Percentiles rank a stretch among this genome's conserved stretches.
Evolutionary conservation across 75 land plant genomes (phyloP).

Genomic region (Chamaecyparis obtusa): DNA sequence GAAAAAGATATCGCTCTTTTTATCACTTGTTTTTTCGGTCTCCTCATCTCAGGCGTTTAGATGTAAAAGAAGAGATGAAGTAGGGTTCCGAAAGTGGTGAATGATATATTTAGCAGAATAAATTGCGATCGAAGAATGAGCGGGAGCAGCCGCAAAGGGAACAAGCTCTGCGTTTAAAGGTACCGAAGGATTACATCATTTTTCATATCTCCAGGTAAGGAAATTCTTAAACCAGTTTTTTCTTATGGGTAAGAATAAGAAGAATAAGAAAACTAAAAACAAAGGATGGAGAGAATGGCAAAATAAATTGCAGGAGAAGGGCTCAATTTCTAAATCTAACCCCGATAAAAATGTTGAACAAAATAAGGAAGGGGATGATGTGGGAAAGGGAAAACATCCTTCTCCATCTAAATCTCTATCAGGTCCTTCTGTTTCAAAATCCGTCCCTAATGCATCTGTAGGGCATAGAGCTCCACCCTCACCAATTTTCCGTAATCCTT

Average conservation of each 20-base stretch:
- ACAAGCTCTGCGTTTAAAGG: not conserved
- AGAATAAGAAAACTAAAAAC: not conserved
- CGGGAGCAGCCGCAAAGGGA: not conserved
- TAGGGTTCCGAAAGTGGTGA: not conserved
- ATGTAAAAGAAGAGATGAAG: no score
- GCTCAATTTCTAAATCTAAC: not conserved
- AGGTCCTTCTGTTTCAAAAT: not conserved
- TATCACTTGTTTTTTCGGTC: no score
- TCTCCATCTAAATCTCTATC: not conserved
- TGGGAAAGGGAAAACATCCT: not conserved
- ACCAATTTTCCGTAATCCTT: not conserved
- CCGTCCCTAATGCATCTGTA: not conserved
- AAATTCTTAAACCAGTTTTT: not conserved
- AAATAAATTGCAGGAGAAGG: not conserved
- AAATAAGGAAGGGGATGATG: not conserved
- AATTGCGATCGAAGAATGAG: not conserved
- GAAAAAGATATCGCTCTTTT: no score
- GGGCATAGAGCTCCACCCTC: not conserved
- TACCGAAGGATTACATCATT: not conserved
- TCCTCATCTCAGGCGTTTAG: no score
- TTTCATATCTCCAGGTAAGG: not conserved
- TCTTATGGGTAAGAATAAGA: conserved; percentile 1
- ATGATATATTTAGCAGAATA: not conserved
- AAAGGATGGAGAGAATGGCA: not conserved
- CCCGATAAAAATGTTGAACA: not conserved